These are phyloP conservation scores for Cordyceps tenuipes DNA, from an alignment of 2,329 filamentous ascomycete species.

Conservation along the genomic window DNA sequence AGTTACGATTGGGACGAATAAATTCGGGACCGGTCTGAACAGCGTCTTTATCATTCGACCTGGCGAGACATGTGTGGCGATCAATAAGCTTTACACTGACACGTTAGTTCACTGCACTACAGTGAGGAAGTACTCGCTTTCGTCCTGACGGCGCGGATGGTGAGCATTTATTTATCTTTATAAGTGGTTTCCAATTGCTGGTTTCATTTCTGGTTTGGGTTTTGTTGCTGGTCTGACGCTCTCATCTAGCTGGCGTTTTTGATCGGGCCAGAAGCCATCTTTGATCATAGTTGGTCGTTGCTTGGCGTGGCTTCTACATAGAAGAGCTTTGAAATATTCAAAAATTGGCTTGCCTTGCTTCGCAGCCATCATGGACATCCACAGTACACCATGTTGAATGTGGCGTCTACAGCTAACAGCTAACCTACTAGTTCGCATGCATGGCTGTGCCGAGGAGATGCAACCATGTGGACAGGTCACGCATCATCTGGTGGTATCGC, in stretches of 20 bases:
- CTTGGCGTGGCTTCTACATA: background rate
- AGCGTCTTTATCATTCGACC: conserved; percentile 37
- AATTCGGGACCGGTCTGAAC: conserved; percentile 34
- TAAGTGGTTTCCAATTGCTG: too few species aligned
- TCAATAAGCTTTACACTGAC: conserved; percentile 38
- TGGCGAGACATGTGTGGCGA: conserved; percentile 28
- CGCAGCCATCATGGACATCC: background rate
- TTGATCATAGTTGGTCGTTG: background rate
- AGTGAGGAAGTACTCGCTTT: conserved; percentile 18
- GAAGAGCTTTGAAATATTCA: background rate
- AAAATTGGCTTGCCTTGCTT: background rate
- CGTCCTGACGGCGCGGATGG: background rate
- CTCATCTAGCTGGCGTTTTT: background rate
- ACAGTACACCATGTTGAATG: background rate
- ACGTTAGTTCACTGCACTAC: conserved; percentile 34
- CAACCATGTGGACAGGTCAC: conserved; percentile 11
- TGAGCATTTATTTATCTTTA: background rate
- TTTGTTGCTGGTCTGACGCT: background rate
- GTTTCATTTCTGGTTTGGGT: background rate
- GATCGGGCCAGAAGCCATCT: background rate
- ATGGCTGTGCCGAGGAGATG: background rate
- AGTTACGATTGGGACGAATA: conserved; percentile 28
- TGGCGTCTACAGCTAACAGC: background rate
- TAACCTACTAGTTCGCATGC: background rate
- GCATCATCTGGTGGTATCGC: background rate